Percentiles rank a stretch among this genome's conserved stretches.
Conservation (phyloP, 2,329 filamentous ascomycete genomes). For the Cytospora leucostoma region DNA sequence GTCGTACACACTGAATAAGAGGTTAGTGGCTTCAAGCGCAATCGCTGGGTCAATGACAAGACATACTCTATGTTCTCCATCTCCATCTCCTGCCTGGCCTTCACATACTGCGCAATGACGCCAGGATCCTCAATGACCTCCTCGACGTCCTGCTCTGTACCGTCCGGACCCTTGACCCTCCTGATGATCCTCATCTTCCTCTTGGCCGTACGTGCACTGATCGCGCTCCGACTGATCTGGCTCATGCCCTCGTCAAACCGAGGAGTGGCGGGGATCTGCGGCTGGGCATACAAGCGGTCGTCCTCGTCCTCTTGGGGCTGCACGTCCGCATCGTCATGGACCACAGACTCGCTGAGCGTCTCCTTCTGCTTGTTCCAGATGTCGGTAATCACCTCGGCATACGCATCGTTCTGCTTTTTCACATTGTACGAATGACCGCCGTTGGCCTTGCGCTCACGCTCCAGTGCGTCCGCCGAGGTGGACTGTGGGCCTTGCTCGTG, state of each 20-base stretch:
- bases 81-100: conserved; percentile 70
- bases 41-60: background rate
- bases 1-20: conserved; percentile 51
- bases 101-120: conserved; percentile 87
- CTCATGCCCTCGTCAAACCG: conserved; percentile 78
- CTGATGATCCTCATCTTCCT: conserved; percentile 75
- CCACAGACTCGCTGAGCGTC: conserved; percentile 71
- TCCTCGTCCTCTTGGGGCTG: conserved; percentile 61
- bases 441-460: conserved; percentile 83
- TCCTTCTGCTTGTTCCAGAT: conserved; percentile 90
- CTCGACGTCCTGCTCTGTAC: conserved; percentile 61
- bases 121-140: conserved; percentile 76
- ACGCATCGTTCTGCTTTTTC: conserved; percentile 87
- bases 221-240: conserved; percentile 72
- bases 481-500: conserved; percentile 58
- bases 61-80: conserved; percentile 73
- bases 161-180: conserved; percentile 48
- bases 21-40: conserved; percentile 26
- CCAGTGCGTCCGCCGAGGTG: conserved; percentile 79
- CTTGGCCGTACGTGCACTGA: conserved; percentile 57
- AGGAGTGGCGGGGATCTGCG: conserved; percentile 68
- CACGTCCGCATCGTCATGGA: conserved; percentile 65
- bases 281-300: conserved; percentile 71
- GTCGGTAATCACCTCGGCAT: conserved; percentile 84
- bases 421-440: conserved; percentile 98